phyloP scores from a whole-genome alignment of 1,284 basidiomycete genomes.

The Chondrostereum purpureum region DNA sequence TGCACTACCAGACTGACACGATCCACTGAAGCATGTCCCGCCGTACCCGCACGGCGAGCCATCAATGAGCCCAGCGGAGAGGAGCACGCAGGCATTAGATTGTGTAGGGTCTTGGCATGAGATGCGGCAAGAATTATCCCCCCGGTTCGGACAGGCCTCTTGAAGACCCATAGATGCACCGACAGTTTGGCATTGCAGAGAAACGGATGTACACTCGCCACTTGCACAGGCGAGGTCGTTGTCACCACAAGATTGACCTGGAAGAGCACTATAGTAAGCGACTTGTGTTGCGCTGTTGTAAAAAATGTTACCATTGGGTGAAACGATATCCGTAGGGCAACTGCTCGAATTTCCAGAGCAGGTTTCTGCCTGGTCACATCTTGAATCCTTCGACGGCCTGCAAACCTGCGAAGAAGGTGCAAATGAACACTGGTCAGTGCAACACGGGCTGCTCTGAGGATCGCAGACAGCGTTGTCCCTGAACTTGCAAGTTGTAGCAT shows the following conservation, averaged over 20 bases:
- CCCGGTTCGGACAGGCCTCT: conserved; percentile 57
- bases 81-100: conserved; percentile 62
- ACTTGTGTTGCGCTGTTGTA: conserved; percentile 5
- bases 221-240: conserved; percentile 71
- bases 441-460: conserved; percentile 74
- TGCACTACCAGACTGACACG: conserved; percentile 59
- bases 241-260: conserved; percentile 58
- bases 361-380: conserved; percentile 74
- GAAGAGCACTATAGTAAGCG: conserved; percentile 7
- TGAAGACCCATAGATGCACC: conserved; percentile 67
- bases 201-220: conserved; percentile 76
- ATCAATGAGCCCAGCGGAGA: conserved; percentile 74
- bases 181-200: conserved; percentile 71
- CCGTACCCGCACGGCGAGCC: conserved; percentile 85
- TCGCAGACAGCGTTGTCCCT: conserved; percentile 70
- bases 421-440: conserved; percentile 65
- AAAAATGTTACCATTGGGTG: conserved; percentile 52
- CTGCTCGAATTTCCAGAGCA: conserved; percentile 72
- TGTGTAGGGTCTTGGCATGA: conserved; percentile 72
- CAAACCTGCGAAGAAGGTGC: conserved; percentile 66
- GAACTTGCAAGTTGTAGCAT: conserved; percentile 77
- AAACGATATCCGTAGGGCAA: conserved; percentile 68
- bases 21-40: conserved; percentile 62
- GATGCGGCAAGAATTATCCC: conserved; percentile 69
- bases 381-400: conserved; percentile 58